Evolutionary conservation across 1,284 basidiomycete genomes (phyloP), one percentile per base, ranked within the genome.

Genomic region (Trametes versicolor): DNA sequence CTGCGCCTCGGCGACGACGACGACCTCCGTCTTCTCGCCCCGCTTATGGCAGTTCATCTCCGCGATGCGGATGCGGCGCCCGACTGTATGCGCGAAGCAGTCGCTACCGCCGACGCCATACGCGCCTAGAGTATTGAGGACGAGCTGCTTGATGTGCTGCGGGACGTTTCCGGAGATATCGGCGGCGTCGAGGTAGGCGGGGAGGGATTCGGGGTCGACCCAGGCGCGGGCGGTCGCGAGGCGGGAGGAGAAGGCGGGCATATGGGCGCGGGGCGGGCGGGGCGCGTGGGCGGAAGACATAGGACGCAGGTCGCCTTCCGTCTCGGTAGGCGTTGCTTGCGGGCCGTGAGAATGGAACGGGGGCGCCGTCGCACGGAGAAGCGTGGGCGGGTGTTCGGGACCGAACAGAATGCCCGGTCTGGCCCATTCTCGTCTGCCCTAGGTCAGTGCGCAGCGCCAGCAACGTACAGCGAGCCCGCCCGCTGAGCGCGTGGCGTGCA

Each of bases 41-140:
- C 79, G 80, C 57, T 78, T 74, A 47, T 83, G 77, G 29, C 85
- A 76, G 60, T 80, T 84, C 48, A 91, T 83, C 62, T 88, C 84
- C n/a, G 84, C 80, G 57, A 90, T 87, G 68, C 79, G 82, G 60
- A 89, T 85, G 0, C 81, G 76, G 71, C 83, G 84, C 9, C 89
- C 89, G 48, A 89, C 85, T 52, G 79, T 77, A 69, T 86, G 80
- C 2, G 86, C 89, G 60, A 91, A 91, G 59, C 81, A 83, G 29
- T 85, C 83, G 55, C 83, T 80, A 63, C 81, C 80, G 15, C 88
- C 89, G 21, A 90, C 87, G 23, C 89, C 89, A 64, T 91, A 91
- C 23, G 83, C 79, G 63, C 84, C 85, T 74, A 86, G 87, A 0
- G 87, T 88, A 75, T 91, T 91, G 68, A 85, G 80, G 58, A 83